Conservation (phyloP, 2,329 filamentous ascomycete genomes). For the Aspergillus pseudonomiae region DNA sequence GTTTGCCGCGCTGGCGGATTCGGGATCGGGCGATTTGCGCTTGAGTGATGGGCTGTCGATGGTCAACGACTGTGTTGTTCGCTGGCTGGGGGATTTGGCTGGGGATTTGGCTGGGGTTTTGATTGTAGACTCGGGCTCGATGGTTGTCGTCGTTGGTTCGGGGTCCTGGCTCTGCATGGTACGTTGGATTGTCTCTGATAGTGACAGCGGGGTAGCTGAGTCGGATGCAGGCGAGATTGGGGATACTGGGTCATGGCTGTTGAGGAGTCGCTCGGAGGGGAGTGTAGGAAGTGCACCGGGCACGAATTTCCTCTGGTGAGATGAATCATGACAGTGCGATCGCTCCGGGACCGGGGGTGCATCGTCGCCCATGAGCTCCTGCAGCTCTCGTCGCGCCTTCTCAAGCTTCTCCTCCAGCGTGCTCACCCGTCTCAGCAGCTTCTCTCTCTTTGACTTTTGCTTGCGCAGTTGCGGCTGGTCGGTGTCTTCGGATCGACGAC, state of each 20-base stretch:
- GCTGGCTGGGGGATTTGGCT: conserved; percentile 12
- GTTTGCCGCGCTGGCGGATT: conserved; percentile 18
- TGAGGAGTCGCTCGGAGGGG: conserved; percentile 50
- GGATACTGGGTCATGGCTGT: conserved; percentile 28
- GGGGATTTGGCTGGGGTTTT: conserved; percentile 4
- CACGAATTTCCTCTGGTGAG: conserved; percentile 41
- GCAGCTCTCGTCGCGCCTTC: conserved; percentile 58
- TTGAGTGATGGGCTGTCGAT: conserved; percentile 39
- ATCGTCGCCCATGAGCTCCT: conserved; percentile 49
- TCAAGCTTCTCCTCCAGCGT: conserved; percentile 63
- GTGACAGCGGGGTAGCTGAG: conserved; percentile 14
- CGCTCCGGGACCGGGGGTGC: conserved; percentile 19
- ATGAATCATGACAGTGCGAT: conserved; percentile 28
- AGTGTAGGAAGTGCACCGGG: conserved; percentile 48
- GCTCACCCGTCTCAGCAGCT: conserved; percentile 62
- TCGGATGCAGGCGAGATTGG: conserved; percentile 14
- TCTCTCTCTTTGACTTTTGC: conserved; percentile 60
- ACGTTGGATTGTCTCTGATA: conserved; percentile 10
- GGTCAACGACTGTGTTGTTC: conserved; percentile 18
- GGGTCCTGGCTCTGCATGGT: not conserved
- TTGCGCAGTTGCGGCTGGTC: conserved; percentile 42
- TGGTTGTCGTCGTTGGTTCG: not conserved
- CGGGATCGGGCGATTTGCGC: conserved; percentile 38
- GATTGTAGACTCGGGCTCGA: not conserved
- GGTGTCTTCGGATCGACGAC: conserved; percentile 28